These are phyloP conservation scores for Urtica urens DNA, from an alignment of 306 rosid species.

Conservation along the genomic window DNA sequence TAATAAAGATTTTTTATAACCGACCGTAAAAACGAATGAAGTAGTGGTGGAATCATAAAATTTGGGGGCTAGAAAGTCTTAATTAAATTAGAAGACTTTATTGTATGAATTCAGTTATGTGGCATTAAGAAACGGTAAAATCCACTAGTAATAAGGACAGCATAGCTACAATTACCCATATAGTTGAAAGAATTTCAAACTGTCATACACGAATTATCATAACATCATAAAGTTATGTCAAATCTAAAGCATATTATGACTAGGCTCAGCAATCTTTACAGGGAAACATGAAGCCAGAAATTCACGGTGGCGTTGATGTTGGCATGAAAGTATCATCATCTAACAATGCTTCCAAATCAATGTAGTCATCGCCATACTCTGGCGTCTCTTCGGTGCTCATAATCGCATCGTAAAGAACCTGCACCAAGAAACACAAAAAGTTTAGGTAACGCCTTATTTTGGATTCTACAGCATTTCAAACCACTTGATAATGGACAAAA, in stretches of 20 bases:
- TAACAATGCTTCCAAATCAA: conserved; percentile 46
- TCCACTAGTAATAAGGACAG: too few species aligned
- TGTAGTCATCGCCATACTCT: conserved; percentile 25
- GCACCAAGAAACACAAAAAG: conserved; percentile 11
- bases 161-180: too few species aligned
- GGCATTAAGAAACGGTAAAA: too few species aligned
- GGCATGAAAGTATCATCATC: conserved; percentile 48
- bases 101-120: too few species aligned
- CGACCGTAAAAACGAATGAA: too few species aligned
- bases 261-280: conserved; percentile 9
- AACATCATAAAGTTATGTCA: conserved; percentile 4
- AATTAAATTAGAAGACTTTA: too few species aligned
- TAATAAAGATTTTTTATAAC: too few species aligned
- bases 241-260: background rate
- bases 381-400: conserved; percentile 25
- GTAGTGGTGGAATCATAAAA: too few species aligned
- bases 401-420: conserved; percentile 32
- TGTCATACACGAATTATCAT: too few species aligned
- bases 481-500: background rate
- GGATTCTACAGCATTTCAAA: background rate
- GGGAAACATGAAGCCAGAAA: background rate
- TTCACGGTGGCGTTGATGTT: conserved; percentile 22
- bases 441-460: background rate
- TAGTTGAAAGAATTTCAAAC: background rate
- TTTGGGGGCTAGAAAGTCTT: too few species aligned